Conservation (phyloP, 1,139 yeast species). For the Magnusiomyces magnusii region DNA sequence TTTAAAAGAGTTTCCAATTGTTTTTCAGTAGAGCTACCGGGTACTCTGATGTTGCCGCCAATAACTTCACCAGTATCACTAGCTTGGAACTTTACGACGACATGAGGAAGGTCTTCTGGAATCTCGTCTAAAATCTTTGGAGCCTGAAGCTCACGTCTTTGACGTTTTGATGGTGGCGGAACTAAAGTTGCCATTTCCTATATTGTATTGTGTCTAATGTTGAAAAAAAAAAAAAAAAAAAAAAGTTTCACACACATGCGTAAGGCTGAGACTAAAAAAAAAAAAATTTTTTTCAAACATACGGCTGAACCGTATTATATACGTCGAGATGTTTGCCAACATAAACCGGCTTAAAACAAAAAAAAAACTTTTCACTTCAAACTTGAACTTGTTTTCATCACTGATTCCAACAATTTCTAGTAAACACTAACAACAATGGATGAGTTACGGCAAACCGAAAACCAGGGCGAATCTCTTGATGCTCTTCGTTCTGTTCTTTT, state of each 20-base stretch:
- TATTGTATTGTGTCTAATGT: no score
- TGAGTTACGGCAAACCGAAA: conserved; percentile 33
- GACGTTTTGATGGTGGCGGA: conserved; percentile 93
- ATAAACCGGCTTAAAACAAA: no score
- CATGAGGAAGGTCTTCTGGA: conserved; percentile 80
- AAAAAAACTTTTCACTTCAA: not conserved
- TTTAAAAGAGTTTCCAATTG: conserved; percentile 85
- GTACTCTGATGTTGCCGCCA: conserved; percentile 85
- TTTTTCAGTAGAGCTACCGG: conserved; percentile 78
- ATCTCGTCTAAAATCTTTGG: conserved; percentile 66
- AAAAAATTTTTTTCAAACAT: conserved; percentile 1
- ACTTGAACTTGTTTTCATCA: not conserved
- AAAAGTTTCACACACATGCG: not conserved
- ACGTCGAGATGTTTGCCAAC: not conserved
- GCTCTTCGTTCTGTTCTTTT: conserved; percentile 27
- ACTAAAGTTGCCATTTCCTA: conserved; percentile 85
- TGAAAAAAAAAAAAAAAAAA: not conserved
- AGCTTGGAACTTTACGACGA: conserved; percentile 82
- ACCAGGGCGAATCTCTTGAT: conserved; percentile 25
- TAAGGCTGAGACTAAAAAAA: not conserved
- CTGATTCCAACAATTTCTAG: not conserved
- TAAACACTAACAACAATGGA: conserved; percentile 26
- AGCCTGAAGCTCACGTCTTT: conserved; percentile 73
- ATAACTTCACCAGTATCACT: conserved; percentile 87
- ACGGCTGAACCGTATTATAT: conserved; percentile 1